These are phyloP conservation scores for Dryas octopetala DNA, from an alignment of 306 rosid genomes.

Conservation along the genomic window DNA sequence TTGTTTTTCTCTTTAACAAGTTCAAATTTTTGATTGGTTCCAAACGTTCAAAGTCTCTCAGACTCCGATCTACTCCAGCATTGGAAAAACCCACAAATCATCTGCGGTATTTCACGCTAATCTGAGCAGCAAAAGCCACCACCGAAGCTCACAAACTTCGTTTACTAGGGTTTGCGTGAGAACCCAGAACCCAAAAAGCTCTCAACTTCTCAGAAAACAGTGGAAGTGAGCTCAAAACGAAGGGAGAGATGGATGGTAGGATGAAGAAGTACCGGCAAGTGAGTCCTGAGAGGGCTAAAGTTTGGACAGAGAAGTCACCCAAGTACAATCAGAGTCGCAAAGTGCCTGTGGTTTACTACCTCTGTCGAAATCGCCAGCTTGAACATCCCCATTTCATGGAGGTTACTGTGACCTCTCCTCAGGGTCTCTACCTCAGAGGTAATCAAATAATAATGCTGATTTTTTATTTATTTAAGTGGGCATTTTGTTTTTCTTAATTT, in stretches of 20 bases:
- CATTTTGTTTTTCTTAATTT: background rate
- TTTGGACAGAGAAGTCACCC: conserved; percentile 91
- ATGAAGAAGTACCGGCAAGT: conserved; percentile 68
- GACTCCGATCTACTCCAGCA: conserved; percentile 34
- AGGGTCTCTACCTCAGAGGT: conserved; percentile 83
- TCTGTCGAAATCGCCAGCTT: conserved; percentile 77
- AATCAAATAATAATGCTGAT: background rate
- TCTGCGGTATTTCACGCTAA: background rate
- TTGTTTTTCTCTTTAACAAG: conserved; percentile 16
- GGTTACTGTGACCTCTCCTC: conserved; percentile 65
- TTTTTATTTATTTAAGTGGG: background rate
- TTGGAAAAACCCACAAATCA: background rate
- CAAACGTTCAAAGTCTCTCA: conserved; percentile 10
- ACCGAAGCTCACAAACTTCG: background rate
- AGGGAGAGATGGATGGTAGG: conserved; percentile 55
- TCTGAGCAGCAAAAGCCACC: background rate
- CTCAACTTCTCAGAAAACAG: conserved; percentile 1
- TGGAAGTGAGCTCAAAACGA: background rate
- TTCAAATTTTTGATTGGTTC: conserved; percentile 5
- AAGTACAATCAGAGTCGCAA: conserved; percentile 74
- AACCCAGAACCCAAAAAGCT: background rate
- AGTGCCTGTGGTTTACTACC: conserved; percentile 83
- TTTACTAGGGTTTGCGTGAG: background rate
- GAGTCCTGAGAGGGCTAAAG: conserved; percentile 90
- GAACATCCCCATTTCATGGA: conserved; percentile 99